Evolutionary conservation across 2,329 filamentous ascomycete genomes (phyloP), one percentile per base, ranked within the genome.

Genomic region (Neofusicoccum laricinum): DNA sequence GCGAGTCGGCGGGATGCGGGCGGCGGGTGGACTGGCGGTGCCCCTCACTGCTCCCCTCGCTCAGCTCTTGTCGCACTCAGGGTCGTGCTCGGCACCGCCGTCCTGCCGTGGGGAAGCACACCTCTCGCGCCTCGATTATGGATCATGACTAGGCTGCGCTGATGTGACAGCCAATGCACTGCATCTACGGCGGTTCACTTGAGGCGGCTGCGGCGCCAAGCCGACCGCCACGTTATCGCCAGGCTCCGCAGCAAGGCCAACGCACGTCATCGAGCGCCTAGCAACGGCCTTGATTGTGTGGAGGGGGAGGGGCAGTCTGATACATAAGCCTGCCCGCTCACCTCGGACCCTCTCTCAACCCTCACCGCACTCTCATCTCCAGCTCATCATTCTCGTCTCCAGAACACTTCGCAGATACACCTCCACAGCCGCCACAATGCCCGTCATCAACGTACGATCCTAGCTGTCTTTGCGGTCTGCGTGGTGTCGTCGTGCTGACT

Each of bases 391-490:
- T 36, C 51, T 65, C 43, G 45, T 62, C 61, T 43, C 59, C 36
- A 45, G 30, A 63, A 41, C 49, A 38, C 61, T 63, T 41, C 46
- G 46, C 32, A 25, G 61, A 51, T 45, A 34, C 61, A 32, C 15
- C 2, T 34, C 38, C 36, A 19, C 48, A 32, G 36, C 43, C 41
- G 51, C 51, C 69, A 75, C 66, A 17, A 77, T 77, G 75, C 74
- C 75, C 71, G 69, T 70, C 53, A 67, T 74, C 73, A 77, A 77
- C 71, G 75, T 72, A 69, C 62, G 73, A 59, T 17, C 25, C 43
- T 38, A 11, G n/a, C 15, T 10, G 19, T 43, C 17, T 25, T 43
- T 64, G 36, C 46, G 49, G 45, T 4, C 21, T 63, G 25, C n/a
- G n/a, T n/a, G 36, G 21, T 38, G 36, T 17, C 17, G 17, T 40